Base-by-base conservation (phyloP, 768 basidiomycete genomes). In the Leccinum rimulosum region DNA sequence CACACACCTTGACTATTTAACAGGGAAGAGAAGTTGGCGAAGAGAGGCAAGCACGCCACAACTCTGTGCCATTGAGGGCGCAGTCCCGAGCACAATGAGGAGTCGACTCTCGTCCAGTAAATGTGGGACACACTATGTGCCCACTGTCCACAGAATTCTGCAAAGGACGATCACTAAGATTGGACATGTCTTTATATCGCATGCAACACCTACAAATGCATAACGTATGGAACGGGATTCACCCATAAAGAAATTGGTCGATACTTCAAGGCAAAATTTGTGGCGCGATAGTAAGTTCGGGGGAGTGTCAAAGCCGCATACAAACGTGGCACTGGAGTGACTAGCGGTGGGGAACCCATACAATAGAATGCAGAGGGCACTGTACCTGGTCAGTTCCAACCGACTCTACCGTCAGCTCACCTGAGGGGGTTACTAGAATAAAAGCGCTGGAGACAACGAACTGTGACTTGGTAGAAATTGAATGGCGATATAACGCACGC, bases 1-100 rank as follows among this genome's bases (percentile, higher is more conserved):
- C 38, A 69, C 64, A 56, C 62, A 64, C 62, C 55, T 59, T 56
- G 45, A 38, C 27, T 60, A 50, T 70, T 66, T 69, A 70, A 52
- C 28, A 14, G 25, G n/a, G 25, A 28, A 49, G 48, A 45, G 10
- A 45, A 3, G 19, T 19, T 19, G 12, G 12, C 19, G 11, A 45
- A 45, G 48, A 31, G 28, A 28, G 48, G 33, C 17, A 31, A 57
- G 49, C 22, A 19, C 53, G n/a, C 12, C 52, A 45, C 33, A 12
- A 9, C 50, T 59, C 58, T 59, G 64, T 64, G 60, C 52, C 17
- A 30, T 12, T 49, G 28, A 4, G 27, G 15, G 8, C 31, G 6
- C 54, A 49, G 17, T 30, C 15, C 31, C n/a, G 28, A 53, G 14
- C 15, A 48, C 33, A 6, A n/a, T 17, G 51, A 36, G 25, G 40